These are phyloP conservation scores for Eucalyptus camaldulensis DNA, from an alignment of 345 rosid species.

Conservation along the genomic window DNA sequence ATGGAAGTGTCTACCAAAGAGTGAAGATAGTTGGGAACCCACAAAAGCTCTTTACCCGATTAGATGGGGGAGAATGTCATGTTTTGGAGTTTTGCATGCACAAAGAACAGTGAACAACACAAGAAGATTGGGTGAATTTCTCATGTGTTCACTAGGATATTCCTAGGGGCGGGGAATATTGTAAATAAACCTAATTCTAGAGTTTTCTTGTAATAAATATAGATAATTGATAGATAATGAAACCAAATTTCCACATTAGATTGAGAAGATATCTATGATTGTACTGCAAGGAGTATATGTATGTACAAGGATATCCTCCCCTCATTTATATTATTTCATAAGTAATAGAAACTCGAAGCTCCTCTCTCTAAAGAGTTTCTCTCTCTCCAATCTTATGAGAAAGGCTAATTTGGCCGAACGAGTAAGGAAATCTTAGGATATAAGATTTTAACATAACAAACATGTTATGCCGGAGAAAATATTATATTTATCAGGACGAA, in stretches of 20 bases:
- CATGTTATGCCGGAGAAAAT: neutral
- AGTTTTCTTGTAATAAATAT: no score
- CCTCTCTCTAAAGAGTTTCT: no score
- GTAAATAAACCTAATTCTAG: neutral
- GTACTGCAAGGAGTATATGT: neutral
- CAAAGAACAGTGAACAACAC: no score
- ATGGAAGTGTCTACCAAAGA: neutral
- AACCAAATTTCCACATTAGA: neutral
- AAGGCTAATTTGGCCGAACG: no score
- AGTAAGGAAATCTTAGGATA: neutral
- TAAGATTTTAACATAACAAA: neutral
- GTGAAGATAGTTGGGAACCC: neutral
- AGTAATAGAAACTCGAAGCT: neutral
- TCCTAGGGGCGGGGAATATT: accelerated
- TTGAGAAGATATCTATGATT: no score
- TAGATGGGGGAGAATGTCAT: neutral
- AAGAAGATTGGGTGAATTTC: neutral
- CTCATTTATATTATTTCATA: no score
- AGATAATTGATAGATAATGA: neutral
- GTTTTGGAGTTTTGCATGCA: neutral
- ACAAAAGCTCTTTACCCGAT: neutral
- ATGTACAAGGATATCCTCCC: neutral
- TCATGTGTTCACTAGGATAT: neutral
- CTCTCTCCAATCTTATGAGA: neutral
- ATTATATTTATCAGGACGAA: neutral